phyloP scores from a whole-genome alignment of 1,284 basidiomycete genomes.

The Thecaphora thlaspeos region DNA sequence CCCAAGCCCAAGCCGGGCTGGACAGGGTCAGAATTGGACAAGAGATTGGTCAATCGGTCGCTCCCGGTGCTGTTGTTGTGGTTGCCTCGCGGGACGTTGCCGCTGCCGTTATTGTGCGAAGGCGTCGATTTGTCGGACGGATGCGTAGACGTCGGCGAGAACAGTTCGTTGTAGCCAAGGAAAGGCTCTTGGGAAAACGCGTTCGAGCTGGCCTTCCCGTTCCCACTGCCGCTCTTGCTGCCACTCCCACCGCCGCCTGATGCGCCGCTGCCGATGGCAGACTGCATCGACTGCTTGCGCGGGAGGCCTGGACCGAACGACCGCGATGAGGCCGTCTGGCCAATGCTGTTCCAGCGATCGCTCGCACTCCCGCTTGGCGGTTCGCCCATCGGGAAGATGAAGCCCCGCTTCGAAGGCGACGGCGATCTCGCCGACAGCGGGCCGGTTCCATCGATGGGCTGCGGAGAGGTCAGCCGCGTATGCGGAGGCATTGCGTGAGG shows the following conservation, averaged over 20 bases:
- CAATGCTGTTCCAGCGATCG: slow-evolving; percentile 47
- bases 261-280: slow-evolving; percentile 9
- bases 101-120: too few species aligned
- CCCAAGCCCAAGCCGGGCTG: too few species aligned
- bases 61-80: background rate
- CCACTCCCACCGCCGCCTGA: slow-evolving; percentile 2
- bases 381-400: slow-evolving; percentile 41
- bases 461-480: slow-evolving; percentile 38
- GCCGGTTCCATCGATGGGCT: slow-evolving; percentile 13
- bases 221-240: slow-evolving; percentile 1
- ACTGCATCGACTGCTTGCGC: slow-evolving; percentile 24
- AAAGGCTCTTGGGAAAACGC: slow-evolving; percentile 23
- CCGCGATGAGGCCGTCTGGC: slow-evolving; percentile 15
- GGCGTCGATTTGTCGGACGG: slow-evolving; percentile 18
- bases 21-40: slow-evolving; percentile 36
- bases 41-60: background rate
- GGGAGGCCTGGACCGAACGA: slow-evolving; percentile 5
- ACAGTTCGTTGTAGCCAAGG: slow-evolving; percentile 47
- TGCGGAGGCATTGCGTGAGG: slow-evolving; percentile 41
- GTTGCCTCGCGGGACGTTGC: slow-evolving; percentile 6
- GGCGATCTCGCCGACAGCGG: slow-evolving; percentile 30
- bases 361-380: slow-evolving; percentile 3
- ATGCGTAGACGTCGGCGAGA: slow-evolving; percentile 22
- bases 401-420: slow-evolving; percentile 39
- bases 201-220: background rate